phyloP scores from a whole-genome alignment of 208 protist species.

The Acanthamoeba triangularis region DNA sequence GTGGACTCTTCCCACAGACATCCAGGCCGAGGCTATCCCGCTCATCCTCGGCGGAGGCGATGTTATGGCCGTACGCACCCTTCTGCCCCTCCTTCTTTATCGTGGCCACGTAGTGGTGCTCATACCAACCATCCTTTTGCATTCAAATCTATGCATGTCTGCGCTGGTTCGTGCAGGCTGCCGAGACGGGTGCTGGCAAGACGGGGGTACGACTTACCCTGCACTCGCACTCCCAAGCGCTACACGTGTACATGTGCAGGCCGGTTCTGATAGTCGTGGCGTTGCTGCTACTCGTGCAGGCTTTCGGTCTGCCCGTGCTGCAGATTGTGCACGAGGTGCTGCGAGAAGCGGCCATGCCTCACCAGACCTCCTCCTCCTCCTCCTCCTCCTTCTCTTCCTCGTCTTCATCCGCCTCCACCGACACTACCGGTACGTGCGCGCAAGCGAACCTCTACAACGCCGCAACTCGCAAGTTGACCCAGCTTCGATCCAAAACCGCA shows the following conservation, averaged over 20 bases:
- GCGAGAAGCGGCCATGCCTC: constrained; percentile 65
- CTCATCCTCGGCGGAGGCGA: constrained; percentile 48
- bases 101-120: not conserved
- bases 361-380: not conserved
- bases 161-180: constrained; percentile 71
- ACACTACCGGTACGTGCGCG: not conserved
- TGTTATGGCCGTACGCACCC: constrained; percentile 14
- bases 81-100: not conserved
- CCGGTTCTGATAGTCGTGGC: not conserved
- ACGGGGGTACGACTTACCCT: constrained; percentile 78
- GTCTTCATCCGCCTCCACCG: not conserved
- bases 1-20: constrained; percentile 87
- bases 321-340: constrained; percentile 87
- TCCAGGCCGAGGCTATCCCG: constrained; percentile 85
- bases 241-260: not conserved
- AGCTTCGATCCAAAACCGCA: not conserved
- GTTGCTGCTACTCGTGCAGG: constrained; percentile 15
- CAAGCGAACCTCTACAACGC: not conserved
- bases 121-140: not conserved
- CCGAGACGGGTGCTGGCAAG: constrained; percentile 90
- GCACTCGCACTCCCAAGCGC: not conserved
- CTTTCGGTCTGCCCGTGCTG: constrained; percentile 86
- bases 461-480: not conserved
- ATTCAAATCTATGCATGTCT: not conserved
- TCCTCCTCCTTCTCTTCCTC: not conserved